Evolutionary conservation across 2,329 filamentous ascomycete species (phyloP).

Genomic region (Alternaria sp.): DNA sequence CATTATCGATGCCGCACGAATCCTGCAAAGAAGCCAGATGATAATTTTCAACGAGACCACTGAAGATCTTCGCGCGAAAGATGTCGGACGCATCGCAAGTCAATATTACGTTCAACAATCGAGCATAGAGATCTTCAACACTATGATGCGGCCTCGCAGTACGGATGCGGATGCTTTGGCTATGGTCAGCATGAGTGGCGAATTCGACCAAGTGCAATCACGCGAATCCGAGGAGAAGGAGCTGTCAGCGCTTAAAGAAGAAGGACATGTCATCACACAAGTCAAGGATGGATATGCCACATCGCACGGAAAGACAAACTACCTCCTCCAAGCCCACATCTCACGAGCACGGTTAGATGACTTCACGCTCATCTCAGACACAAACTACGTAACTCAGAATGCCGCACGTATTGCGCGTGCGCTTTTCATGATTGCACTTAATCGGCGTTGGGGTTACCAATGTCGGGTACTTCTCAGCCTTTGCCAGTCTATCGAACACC

Average conservation of each 20-base stretch:
- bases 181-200: slow-evolving; percentile 97
- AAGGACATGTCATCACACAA: slow-evolving; percentile 73
- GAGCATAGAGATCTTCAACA: slow-evolving; percentile 95
- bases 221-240: slow-evolving; percentile 91
- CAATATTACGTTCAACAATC: slow-evolving; percentile 96
- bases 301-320: slow-evolving; percentile 92
- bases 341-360: slow-evolving; percentile 88
- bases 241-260: slow-evolving; percentile 74
- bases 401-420: slow-evolving; percentile 92
- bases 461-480: slow-evolving; percentile 89
- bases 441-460: slow-evolving; percentile 93
- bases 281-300: slow-evolving; percentile 73
- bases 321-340: slow-evolving; percentile 92
- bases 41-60: slow-evolving; percentile 97
- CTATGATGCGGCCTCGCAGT: slow-evolving; percentile 84
- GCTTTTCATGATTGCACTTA: slow-evolving; percentile 96
- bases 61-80: slow-evolving; percentile 91
- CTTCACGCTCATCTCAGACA: slow-evolving; percentile 90
- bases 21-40: slow-evolving; percentile 94
- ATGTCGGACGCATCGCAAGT: slow-evolving; percentile 94
- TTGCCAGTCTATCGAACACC: slow-evolving; percentile 96
- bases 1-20: slow-evolving; percentile 85
- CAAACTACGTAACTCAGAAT: slow-evolving; percentile 95
- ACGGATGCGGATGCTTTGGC: slow-evolving; percentile 91
- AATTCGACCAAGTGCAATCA: slow-evolving; percentile 96